phyloP scores from a whole-genome alignment of 1,139 yeast genomes.

The Starmera stellimalicola region DNA sequence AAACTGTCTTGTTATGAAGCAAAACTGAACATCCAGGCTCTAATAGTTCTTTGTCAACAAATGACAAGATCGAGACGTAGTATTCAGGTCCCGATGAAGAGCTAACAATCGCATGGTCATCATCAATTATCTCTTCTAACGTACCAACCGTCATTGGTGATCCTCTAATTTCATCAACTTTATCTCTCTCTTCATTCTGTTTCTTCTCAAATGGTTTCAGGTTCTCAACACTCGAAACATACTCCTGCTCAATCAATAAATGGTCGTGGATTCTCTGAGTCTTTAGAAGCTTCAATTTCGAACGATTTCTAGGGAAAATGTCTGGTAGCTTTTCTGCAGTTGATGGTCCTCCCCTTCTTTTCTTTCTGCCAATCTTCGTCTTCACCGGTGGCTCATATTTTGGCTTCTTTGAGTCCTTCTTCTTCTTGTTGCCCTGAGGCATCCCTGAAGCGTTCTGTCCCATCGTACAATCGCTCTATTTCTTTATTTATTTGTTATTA shows the following conservation, averaged over 20 bases:
- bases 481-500: too few relatives aligned
- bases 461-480: too few relatives aligned
- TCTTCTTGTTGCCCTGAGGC: conserved; percentile 55
- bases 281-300: conserved; percentile 80
- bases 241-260: conserved; percentile 88
- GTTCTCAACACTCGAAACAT: conserved; percentile 89
- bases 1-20: conserved; percentile 89
- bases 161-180: conserved; percentile 92
- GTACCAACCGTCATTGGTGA: conserved; percentile 97
- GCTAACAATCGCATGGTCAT: conserved; percentile 97
- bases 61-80: conserved; percentile 91
- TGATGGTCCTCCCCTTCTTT: conserved; percentile 88
- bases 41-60: conserved; percentile 90
- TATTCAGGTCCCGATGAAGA: conserved; percentile 95
- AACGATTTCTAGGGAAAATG: conserved; percentile 88
- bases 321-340: conserved; percentile 76
- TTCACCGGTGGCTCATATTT: conserved; percentile 98
- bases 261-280: conserved; percentile 97
- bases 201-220: conserved; percentile 94
- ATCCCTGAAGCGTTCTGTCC: conserved; percentile 80
- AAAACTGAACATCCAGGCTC: conserved; percentile 99
- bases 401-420: conserved; percentile 73
- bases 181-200: conserved; percentile 92
- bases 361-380: conserved; percentile 83
- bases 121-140: conserved; percentile 92